phyloP scores from a whole-genome alignment of 2,329 filamentous ascomycete species.

The Trichoderma gracile region DNA sequence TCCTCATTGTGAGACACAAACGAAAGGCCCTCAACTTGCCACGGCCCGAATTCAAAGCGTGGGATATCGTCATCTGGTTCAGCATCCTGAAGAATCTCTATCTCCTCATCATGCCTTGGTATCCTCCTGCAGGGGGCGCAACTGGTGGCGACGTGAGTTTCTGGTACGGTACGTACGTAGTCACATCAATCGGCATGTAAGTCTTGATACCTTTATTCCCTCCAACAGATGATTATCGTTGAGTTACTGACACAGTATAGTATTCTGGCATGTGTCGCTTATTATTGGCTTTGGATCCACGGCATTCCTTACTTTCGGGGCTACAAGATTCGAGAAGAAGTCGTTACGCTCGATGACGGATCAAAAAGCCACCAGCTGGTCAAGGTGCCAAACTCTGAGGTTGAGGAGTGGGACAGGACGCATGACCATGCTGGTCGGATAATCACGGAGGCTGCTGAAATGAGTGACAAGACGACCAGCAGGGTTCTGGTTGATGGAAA shows the following conservation, averaged over 20 bases:
- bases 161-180: slow-evolving; percentile 71
- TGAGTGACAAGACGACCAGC: background rate
- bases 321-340: slow-evolving; percentile 58
- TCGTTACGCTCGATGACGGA: slow-evolving; percentile 50
- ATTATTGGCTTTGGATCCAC: slow-evolving; percentile 61
- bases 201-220: slow-evolving; percentile 34
- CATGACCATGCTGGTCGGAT: slow-evolving; percentile 23
- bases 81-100: slow-evolving; percentile 61
- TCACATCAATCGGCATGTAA: slow-evolving; percentile 64
- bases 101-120: slow-evolving; percentile 70
- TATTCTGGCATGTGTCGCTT: slow-evolving; percentile 54
- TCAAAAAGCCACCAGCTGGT: slow-evolving; percentile 51
- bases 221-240: background rate
- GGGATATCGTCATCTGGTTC: slow-evolving; percentile 60
- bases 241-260: slow-evolving; percentile 36
- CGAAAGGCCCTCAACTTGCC: slow-evolving; percentile 53
- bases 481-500: background rate
- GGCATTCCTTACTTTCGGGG: slow-evolving; percentile 53
- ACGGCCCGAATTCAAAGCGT: slow-evolving; percentile 56
- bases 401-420: slow-evolving; percentile 56
- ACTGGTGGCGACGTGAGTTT: slow-evolving; percentile 68
- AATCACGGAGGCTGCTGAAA: background rate
- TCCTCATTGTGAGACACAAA: slow-evolving; percentile 58
- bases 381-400: slow-evolving; percentile 52
- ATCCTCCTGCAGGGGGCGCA: slow-evolving; percentile 60